These are phyloP conservation scores for Sphaerosporella brunnea DNA, from an alignment of 495 filamentous ascomycete species.

Conservation along the genomic window DNA sequence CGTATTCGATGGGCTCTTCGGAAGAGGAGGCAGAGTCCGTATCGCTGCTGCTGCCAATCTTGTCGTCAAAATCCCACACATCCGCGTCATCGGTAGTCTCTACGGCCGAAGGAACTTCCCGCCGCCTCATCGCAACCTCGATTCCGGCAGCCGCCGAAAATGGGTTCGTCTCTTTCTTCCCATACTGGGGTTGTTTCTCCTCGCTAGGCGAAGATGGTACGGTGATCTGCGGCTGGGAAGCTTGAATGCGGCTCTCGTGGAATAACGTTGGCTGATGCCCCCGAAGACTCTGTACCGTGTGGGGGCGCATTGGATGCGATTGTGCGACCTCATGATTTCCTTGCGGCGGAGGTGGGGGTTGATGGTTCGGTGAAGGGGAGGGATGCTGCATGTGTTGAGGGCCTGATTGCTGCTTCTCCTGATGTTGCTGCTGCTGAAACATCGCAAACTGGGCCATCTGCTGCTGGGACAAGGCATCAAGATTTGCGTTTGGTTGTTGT, in stretches of 20 bases:
- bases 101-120: too few relatives aligned
- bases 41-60: constrained; percentile 7
- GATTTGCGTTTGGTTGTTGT: neutral
- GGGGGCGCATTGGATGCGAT: constrained; percentile 11
- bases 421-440: constrained; percentile 24
- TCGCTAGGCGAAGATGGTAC: constrained; percentile 18
- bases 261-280: constrained; percentile 8
- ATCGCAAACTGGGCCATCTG: constrained; percentile 24
- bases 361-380: constrained; percentile 38
- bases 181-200: constrained; percentile 17
- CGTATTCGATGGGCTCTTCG: constrained; percentile 12
- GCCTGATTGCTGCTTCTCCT: constrained; percentile 31
- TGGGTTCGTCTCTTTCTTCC: constrained; percentile 25
- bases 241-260: constrained; percentile 6
- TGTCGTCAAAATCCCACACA: constrained; percentile 84
- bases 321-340: constrained; percentile 11
- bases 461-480: constrained; percentile 5
- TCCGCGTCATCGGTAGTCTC: constrained; percentile 39
- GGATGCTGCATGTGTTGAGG: constrained; percentile 27
- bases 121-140: neutral
- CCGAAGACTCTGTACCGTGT: constrained; percentile 10
- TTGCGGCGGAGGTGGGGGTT: constrained; percentile 32
- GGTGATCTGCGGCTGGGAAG: constrained; percentile 17
- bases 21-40: constrained; percentile 7
- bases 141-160: constrained; percentile 12